phyloP scores from a whole-genome alignment of 306 rosid species.

The Trichosanthes cucumerina region DNA sequence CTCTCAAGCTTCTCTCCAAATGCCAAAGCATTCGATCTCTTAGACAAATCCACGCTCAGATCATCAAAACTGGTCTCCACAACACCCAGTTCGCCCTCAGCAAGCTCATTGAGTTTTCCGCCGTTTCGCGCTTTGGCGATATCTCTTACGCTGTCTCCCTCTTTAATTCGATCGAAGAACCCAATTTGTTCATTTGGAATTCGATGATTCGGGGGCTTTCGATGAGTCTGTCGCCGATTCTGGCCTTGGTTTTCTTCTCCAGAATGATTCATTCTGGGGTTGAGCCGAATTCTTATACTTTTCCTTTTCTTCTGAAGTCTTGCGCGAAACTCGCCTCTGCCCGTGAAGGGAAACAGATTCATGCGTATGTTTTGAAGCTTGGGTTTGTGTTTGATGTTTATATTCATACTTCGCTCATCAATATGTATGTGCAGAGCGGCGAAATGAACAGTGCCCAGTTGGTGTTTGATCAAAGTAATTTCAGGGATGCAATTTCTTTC shows the following conservation, averaged over 20 bases:
- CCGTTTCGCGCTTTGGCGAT: conserved; percentile 34
- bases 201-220: conserved; percentile 53
- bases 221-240: conserved; percentile 24
- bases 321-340: conserved; percentile 39
- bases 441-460: conserved; percentile 37
- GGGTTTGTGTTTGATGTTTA: conserved; percentile 39
- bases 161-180: conserved; percentile 28
- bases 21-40: conserved; percentile 36
- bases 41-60: conserved; percentile 49
- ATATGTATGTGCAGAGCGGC: conserved; percentile 46
- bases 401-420: conserved; percentile 52
- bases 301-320: conserved; percentile 54
- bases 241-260: conserved; percentile 23
- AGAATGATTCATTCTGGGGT: conserved; percentile 35
- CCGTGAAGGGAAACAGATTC: conserved; percentile 54
- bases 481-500: conserved; percentile 53
- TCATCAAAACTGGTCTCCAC: conserved; percentile 66
- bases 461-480: conserved; percentile 53
- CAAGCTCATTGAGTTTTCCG: conserved; percentile 57
- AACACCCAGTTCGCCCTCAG: conserved; percentile 38
- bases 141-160: conserved; percentile 54
- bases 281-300: conserved; percentile 62
- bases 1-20: conserved; percentile 37
- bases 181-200: conserved; percentile 49
- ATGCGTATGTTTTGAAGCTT: conserved; percentile 47